Conservation (phyloP, 768 basidiomycete genomes). For the Hericium rajendrae region DNA sequence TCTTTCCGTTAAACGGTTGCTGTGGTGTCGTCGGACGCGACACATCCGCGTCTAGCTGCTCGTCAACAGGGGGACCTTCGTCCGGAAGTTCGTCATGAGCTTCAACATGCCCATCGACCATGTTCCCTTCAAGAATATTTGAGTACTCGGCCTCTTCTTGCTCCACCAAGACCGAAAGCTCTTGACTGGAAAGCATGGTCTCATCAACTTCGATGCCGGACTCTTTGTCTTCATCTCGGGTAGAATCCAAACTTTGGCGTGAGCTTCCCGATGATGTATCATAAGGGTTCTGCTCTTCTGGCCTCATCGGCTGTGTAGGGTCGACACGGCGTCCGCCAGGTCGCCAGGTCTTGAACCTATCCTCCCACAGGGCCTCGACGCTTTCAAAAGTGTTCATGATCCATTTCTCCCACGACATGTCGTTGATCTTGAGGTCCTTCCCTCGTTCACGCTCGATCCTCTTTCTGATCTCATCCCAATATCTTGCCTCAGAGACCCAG, state of each 20-base stretch:
- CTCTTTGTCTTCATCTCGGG: not conserved
- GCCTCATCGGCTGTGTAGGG: not conserved
- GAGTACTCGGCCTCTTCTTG: slow-evolving; percentile 18
- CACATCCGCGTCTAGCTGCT: slow-evolving; percentile 17
- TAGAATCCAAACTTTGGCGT: not conserved
- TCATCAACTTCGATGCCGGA: slow-evolving; percentile 45
- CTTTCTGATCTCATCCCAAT: slow-evolving; percentile 63
- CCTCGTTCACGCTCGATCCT: slow-evolving; percentile 45
- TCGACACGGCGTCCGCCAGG: slow-evolving; percentile 22
- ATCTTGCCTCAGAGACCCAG: slow-evolving; percentile 66
- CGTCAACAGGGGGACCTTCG: slow-evolving; percentile 22
- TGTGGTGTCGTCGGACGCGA: no score
- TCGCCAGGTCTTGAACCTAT: slow-evolving; percentile 47
- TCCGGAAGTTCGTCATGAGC: slow-evolving; percentile 19
- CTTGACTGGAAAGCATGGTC: slow-evolving; percentile 39
- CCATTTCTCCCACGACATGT: slow-evolving; percentile 54
- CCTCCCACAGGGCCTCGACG: slow-evolving; percentile 78
- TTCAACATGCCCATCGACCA: slow-evolving; percentile 12
- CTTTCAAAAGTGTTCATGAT: slow-evolving; percentile 89
- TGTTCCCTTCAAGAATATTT: not conserved
- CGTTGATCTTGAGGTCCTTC: slow-evolving; percentile 16
- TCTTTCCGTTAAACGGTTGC: no score
- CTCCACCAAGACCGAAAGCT: slow-evolving; percentile 31
- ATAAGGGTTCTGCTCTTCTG: slow-evolving; percentile 3
- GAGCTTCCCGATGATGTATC: not conserved